phyloP scores from a whole-genome alignment of 1,284 basidiomycete species.

The Chalciporus sp. region DNA sequence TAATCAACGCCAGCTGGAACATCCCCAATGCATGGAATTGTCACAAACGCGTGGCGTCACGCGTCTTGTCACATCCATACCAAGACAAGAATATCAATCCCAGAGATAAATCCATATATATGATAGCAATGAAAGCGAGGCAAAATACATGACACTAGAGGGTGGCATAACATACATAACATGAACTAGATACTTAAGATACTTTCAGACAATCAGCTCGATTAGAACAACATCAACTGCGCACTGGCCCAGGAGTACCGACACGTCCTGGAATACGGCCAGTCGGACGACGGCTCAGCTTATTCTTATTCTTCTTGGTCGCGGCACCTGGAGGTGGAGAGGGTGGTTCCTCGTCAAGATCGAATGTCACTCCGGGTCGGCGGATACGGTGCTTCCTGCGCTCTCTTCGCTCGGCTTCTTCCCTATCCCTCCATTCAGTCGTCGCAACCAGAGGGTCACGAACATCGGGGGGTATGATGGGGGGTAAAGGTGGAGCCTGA shows the following conservation, averaged over 20 bases:
- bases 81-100: not conserved
- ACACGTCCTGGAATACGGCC: slow-evolving; percentile 33
- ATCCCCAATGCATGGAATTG: no score
- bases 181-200: slow-evolving; percentile 24
- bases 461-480: slow-evolving; percentile 55
- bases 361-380: slow-evolving; percentile 72
- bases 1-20: no score
- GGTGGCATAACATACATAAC: slow-evolving; percentile 36
- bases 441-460: slow-evolving; percentile 66
- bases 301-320: slow-evolving; percentile 32
- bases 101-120: slow-evolving; percentile 14
- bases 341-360: slow-evolving; percentile 55
- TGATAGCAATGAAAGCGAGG: slow-evolving; percentile 19
- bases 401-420: slow-evolving; percentile 42
- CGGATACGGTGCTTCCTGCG: slow-evolving; percentile 50
- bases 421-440: slow-evolving; percentile 63
- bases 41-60: slow-evolving; percentile 34
- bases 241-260: slow-evolving; percentile 27
- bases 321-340: slow-evolving; percentile 30
- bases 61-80: slow-evolving; percentile 20
- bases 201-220: slow-evolving; percentile 16
- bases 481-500: slow-evolving; percentile 47
- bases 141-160: slow-evolving; percentile 31
- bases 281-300: slow-evolving; percentile 31
- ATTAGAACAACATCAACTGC: slow-evolving; percentile 12